These are phyloP conservation scores for Grosmannia serpens DNA, from an alignment of 2,329 filamentous ascomycete genomes.

Conservation along the genomic window DNA sequence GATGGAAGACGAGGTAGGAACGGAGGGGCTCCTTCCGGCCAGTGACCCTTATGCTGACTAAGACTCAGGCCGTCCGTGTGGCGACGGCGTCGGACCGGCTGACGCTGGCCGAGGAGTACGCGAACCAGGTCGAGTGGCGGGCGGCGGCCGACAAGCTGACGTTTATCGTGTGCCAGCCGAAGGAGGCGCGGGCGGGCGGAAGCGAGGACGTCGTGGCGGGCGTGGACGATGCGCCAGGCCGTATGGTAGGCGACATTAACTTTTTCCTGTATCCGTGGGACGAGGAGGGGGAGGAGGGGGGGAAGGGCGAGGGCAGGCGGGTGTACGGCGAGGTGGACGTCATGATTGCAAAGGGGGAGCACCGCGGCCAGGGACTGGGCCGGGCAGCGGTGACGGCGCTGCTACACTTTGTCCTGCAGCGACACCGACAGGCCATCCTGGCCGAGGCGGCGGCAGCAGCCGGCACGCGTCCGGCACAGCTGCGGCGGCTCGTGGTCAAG, in stretches of 20 bases:
- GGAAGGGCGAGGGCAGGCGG: constrained; percentile 30
- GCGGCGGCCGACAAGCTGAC: constrained; percentile 76
- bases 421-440: constrained; percentile 42
- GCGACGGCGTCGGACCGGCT: constrained; percentile 83
- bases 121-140: constrained; percentile 85
- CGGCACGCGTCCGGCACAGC: not conserved
- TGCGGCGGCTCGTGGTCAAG: constrained; percentile 23
- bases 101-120: constrained; percentile 69
- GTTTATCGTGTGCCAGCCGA: constrained; percentile 66
- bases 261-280: constrained; percentile 61
- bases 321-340: constrained; percentile 63
- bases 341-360: constrained; percentile 58
- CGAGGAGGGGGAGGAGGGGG: constrained; percentile 29
- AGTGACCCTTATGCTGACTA: constrained; percentile 1
- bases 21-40: not conserved
- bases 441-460: constrained; percentile 28
- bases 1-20: constrained; percentile 69
- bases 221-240: constrained; percentile 38
- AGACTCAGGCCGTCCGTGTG: constrained; percentile 55
- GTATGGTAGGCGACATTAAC: constrained; percentile 67
- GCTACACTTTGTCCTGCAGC: constrained; percentile 50
- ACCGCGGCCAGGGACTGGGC: constrained; percentile 55
- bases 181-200: not conserved
- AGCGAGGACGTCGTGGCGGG: constrained; percentile 11
- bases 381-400: constrained; percentile 54